Conservation (phyloP, 1,284 basidiomycete genomes). For the Ceratobasidium sp. region DNA sequence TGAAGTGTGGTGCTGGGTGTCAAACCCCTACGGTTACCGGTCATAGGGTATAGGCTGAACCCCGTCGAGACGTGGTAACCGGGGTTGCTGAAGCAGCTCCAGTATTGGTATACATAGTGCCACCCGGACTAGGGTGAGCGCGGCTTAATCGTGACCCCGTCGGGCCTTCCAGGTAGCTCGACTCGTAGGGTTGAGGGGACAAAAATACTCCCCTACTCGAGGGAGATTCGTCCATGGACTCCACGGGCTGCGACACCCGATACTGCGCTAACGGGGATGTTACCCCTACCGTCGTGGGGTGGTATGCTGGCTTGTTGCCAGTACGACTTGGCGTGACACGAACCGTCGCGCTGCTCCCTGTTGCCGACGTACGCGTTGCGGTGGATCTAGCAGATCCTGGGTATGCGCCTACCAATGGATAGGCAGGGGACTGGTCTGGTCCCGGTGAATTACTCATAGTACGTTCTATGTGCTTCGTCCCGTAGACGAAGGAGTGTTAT, state of each 20-base stretch:
- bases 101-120: not conserved
- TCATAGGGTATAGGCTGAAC: too few species aligned
- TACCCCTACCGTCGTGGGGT: not conserved
- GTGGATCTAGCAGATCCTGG: not conserved
- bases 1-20: too few species aligned
- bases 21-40: too few species aligned
- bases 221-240: not conserved
- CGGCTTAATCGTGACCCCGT: not conserved
- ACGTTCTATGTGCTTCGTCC: not conserved
- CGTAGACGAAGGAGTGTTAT: too few species aligned
- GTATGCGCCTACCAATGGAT: not conserved
- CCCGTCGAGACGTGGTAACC: too few species aligned
- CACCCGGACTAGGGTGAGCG: not conserved
- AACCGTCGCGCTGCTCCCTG: not conserved
- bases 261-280: not conserved
- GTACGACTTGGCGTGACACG: not conserved
- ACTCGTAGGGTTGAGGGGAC: constrained; percentile 3
- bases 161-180: not conserved
- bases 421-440: not conserved
- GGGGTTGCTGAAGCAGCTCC: too few species aligned
- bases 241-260: not conserved
- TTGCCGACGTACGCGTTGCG: not conserved
- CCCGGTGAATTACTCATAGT: not conserved
- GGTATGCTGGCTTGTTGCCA: not conserved
- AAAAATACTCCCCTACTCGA: constrained; percentile 3